These are phyloP conservation scores for Stropharia rugosoannulata DNA, from an alignment of 768 basidiomycete genomes.

Conservation along the genomic window DNA sequence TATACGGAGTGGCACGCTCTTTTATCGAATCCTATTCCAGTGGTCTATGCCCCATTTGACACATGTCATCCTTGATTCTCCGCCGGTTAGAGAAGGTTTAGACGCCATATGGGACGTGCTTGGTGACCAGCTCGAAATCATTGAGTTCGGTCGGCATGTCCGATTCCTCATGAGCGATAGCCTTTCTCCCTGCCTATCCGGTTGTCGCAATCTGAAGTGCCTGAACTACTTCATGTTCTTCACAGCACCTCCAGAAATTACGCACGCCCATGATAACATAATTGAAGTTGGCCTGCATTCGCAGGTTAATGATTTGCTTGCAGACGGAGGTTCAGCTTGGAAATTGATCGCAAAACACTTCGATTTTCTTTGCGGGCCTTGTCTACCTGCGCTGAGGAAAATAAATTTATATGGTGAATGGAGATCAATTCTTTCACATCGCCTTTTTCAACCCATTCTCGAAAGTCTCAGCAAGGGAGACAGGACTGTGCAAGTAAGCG, in stretches of 20 bases:
- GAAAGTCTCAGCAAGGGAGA: conserved; percentile 32
- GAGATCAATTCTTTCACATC: conserved; percentile 35
- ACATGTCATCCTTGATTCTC: conserved; percentile 51
- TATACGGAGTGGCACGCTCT: conserved; percentile 46
- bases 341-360: conserved; percentile 47
- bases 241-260: conserved; percentile 30
- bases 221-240: conserved; percentile 60
- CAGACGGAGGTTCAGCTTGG: conserved; percentile 35
- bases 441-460: conserved; percentile 32
- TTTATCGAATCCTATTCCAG: conserved; percentile 41
- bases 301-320: conserved; percentile 41
- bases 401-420: conserved; percentile 57
- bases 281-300: conserved; percentile 51
- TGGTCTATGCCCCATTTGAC: conserved; percentile 57
- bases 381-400: conserved; percentile 44
- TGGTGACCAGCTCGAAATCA: conserved; percentile 46
- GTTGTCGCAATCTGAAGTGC: conserved; percentile 44
- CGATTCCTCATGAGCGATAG: conserved; percentile 53
- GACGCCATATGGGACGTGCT: conserved; percentile 48
- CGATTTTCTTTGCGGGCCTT: conserved; percentile 33
- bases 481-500: conserved; percentile 21
- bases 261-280: conserved; percentile 30
- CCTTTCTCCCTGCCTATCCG: conserved; percentile 43
- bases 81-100: conserved; percentile 35
- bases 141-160: conserved; percentile 60